Base-by-base conservation (phyloP, 129 eudicot genomes). In the Heracleum sosnowskyi region DNA sequence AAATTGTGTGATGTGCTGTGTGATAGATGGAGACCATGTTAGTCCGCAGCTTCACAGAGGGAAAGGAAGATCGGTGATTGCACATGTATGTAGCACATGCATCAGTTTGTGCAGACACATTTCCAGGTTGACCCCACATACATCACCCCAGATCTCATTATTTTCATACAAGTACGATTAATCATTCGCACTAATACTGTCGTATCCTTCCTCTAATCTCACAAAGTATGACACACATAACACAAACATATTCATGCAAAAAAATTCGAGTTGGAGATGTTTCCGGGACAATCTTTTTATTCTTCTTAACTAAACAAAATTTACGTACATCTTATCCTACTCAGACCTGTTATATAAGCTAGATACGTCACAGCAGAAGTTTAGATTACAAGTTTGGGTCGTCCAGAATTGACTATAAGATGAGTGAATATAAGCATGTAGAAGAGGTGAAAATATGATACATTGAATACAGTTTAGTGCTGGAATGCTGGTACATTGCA, bases 21-120 rank as follows among this genome's bases (percentile, higher is more conserved):
- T n/a, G 83, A 75, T 40, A 26, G 73, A 81, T 84, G 84, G 84
- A 72, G 77, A 73, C 84, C 90, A 86, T 86, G 90, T 86, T 85
- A 83, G 39, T 41, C 63, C 47, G 80, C 74, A 79, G 69, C 89
- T 83, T 75, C 86, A 77, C 37, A 47, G 22, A 44, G 64, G 57
- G 72, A 55, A 79, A 31, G 64, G 57, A 70, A 69, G 77, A 39
- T 40, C 40, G 77, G 69, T 77, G 81, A 77, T 71, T 62, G 76
- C 76, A 40, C 74, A 60, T 78, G 82, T 26, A n/a, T 60, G 33
- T 73, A 46, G 75, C 82, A 73, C 82, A 63, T 82, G 82, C 82
- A 55, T 34, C n/a, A 73, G 39, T 79, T 60, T 39, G 57, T 53
- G 80, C n/a, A 35, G 84, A 24, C 79, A 76, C 47, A 34, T 36